Evolutionary conservation across 1,284 basidiomycete genomes (phyloP).

Genomic region (Kalmanozyma brasiliensis): DNA sequence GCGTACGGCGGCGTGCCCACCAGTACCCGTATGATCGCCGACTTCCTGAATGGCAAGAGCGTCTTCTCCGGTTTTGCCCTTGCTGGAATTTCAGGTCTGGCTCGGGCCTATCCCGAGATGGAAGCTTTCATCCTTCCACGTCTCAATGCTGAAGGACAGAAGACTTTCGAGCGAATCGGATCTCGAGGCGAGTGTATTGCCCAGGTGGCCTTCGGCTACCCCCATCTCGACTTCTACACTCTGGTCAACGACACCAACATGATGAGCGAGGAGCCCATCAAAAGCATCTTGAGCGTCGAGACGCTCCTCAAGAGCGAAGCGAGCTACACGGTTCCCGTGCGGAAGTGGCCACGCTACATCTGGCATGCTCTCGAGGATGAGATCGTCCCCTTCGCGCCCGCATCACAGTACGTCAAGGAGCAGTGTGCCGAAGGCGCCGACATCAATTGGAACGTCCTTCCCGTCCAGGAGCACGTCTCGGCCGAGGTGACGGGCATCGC

Average conservation of each 20-base stretch:
- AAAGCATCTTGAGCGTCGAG: conserved; percentile 25
- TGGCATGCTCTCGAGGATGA: conserved; percentile 60
- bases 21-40: conserved; percentile 37
- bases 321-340: conserved; percentile 35
- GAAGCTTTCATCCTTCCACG: conserved; percentile 16
- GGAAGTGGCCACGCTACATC: conserved; percentile 54
- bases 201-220: conserved; percentile 22
- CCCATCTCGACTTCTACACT: conserved; percentile 29
- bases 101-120: conserved; percentile 40
- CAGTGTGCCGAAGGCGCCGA: conserved; percentile 62
- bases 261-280: conserved; percentile 31
- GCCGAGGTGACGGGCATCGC: conserved; percentile 39
- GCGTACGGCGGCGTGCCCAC: conserved; percentile 60
- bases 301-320: conserved; percentile 41
- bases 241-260: conserved; percentile 50
- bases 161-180: conserved; percentile 19
- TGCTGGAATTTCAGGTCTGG: conserved; percentile 49
- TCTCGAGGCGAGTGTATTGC: conserved; percentile 33
- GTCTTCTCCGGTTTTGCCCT: conserved; percentile 54
- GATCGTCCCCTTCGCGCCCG: conserved; percentile 53
- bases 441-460: conserved; percentile 46
- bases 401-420: conserved; percentile 46
- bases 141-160: conserved; percentile 28
- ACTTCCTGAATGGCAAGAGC: conserved; percentile 40
- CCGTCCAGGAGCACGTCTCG: conserved; percentile 44